phyloP scores from a whole-genome alignment of 495 filamentous ascomycete genomes.

The Neurospora sp. region DNA sequence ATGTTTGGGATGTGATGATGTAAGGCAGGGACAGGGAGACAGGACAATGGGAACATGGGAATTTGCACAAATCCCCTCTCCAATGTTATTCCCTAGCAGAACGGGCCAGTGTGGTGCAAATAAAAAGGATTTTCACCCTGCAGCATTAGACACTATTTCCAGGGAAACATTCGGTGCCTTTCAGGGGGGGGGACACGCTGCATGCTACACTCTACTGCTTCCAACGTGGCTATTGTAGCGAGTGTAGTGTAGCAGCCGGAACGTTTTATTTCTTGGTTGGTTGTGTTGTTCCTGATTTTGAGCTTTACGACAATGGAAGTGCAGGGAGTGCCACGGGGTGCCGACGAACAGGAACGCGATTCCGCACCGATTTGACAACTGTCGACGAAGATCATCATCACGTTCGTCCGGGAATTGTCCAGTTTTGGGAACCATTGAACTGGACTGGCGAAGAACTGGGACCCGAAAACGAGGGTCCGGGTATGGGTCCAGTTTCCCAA shows the following conservation, averaged over 20 bases:
- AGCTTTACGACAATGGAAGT: neutral
- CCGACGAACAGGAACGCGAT: neutral
- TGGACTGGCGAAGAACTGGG: neutral
- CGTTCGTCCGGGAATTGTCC: neutral
- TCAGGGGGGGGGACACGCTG: neutral
- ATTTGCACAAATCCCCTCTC: neutral
- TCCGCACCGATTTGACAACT: neutral
- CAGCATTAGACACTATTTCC: too few relatives aligned
- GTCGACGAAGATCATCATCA: neutral
- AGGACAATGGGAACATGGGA: neutral
- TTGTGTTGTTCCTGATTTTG: neutral
- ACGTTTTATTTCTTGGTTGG: neutral
- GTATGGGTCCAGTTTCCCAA: neutral
- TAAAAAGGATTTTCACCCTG: neutral
- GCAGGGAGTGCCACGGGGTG: neutral
- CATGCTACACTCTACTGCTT: neutral
- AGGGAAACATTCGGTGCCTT: neutral
- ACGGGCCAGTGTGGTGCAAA: neutral
- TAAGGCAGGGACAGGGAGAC: neutral
- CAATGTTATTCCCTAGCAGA: neutral
- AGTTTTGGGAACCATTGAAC: neutral
- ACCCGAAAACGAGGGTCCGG: neutral
- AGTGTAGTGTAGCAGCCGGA: neutral
- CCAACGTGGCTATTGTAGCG: neutral
- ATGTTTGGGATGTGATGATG: neutral